Base-by-base conservation (phyloP, 441 rosid genomes). In the Breynia disticha region DNA sequence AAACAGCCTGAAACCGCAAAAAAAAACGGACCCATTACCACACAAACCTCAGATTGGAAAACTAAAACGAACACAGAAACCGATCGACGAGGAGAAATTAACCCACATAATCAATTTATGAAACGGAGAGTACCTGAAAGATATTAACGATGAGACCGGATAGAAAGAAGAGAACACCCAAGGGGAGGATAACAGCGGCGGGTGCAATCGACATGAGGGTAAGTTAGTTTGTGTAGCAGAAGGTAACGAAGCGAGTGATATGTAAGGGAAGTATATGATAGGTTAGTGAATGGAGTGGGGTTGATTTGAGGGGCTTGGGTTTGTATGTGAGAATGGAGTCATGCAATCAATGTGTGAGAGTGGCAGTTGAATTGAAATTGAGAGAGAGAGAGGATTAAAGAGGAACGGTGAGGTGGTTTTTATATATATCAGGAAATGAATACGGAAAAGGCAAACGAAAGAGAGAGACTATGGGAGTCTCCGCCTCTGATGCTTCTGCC, bases 61-160 rank as follows among this genome's bases (percentile, higher is more conserved):
- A 28, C 5, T 9, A 44, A 65, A 53, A 50, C 22, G 16, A 15
- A 56, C 48, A 10, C 22, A 52, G 57, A 61, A 57, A 12, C 55
- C 46, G 60, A 63, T 50, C 54, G 20, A 66, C 46, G 13, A 46
- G 1, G 38, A 44, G 10, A 32, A 38, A 35, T 0, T 1, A 38
- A 28, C 1, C 10, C 24, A 21, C 18, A 17, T 7, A 46, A 11
- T 11, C 11, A 3, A 14, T 7, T 4, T 5, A 9, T 28, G 35
- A 28, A 55, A 52, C 43, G 44, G 48, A 58, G 49, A 13, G 47
- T 54, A 87, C 98, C 94, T 91, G 98, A 50, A 86, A 18, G 56
- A 93, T 73, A 74, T 93, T 93, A 35, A 93, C 80, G 61, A 71
- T 75, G 57, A 93, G 87, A 57, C 98, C 98, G 43, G 98, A 93